These are phyloP conservation scores for Nakaseomyces delphensis DNA, from an alignment of 1,139 yeast genomes.

Conservation along the genomic window DNA sequence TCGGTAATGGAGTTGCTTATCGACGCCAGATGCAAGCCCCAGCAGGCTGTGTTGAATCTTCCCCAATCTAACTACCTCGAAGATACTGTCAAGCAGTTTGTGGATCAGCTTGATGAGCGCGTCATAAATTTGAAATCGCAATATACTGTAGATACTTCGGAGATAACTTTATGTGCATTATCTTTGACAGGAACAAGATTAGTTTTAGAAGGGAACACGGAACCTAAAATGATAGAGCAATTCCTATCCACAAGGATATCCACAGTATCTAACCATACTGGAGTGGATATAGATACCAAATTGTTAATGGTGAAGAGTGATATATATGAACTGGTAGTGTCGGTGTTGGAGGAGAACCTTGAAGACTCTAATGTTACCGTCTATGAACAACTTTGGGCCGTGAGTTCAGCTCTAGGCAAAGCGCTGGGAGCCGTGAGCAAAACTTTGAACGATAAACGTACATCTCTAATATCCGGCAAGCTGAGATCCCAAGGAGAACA, in stretches of 20 bases:
- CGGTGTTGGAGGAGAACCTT: constrained; percentile 9
- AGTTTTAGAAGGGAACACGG: neutral
- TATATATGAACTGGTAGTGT: constrained; percentile 8
- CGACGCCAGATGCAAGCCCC: constrained; percentile 11
- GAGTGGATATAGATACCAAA: constrained; percentile 3
- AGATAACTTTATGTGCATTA: neutral
- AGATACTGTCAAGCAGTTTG: constrained; percentile 15
- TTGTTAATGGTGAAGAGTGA: constrained; percentile 13
- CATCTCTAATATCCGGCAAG: constrained; percentile 12
- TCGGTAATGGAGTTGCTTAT: constrained; percentile 17
- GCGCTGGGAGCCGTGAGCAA: constrained; percentile 14
- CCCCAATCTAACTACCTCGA: constrained; percentile 20
- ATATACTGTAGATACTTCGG: constrained; percentile 6
- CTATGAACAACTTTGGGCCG: constrained; percentile 17
- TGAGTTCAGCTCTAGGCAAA: constrained; percentile 18
- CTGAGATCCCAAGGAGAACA: constrained; percentile 13
- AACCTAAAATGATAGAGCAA: neutral
- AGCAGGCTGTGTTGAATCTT: constrained; percentile 11
- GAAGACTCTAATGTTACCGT: constrained; percentile 3
- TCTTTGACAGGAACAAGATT: neutral
- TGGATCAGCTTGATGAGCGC: constrained; percentile 14
- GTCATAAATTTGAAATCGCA: neutral
- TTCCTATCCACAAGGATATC: neutral
- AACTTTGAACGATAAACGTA: constrained; percentile 13
- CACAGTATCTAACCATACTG: neutral